Evolutionary conservation across 2,329 filamentous ascomycete species (phyloP), one percentile per base, ranked within the genome.

Genomic region (Rhinocladiella similis): DNA sequence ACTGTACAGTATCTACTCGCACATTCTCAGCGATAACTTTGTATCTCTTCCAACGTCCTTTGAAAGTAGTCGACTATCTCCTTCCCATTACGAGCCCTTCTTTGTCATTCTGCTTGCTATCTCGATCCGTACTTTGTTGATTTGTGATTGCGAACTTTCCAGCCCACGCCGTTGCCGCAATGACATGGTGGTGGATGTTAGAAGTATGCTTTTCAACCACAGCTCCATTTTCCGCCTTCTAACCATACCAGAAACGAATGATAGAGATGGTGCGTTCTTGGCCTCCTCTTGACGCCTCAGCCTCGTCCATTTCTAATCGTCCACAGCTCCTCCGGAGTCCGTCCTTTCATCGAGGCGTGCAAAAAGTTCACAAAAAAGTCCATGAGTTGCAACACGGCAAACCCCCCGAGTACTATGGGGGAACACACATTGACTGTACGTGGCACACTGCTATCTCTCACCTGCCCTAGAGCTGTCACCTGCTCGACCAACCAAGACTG

Each of bases 321-420:
- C 45, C 51, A 27, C 56, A 66, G 63, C 71, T 78, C 54, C 66
- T 77, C 49, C 65, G 69, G 50, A 77, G 74, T 59, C 74, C 72
- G 9, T 61, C 69, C 49, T 78, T 77, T 60, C 75, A 76, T 63
- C 68, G 71, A 38, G 69, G 73, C 63, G 75, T 77, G 43, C 72
- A 74, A 25, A 68, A 66, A 53, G 69, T 77, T 19, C 73, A 77
- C 63, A 71, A 72, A 49, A 71, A 66, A 46, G 65, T 78, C 19
- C 72, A 76, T 61, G 69, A 71, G 51, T 35, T 75, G 18, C 71
- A 70, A 54, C 69, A 77, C 61, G 75, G 75, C 33, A 67, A 72
- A 46, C 70, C 73, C 49, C 72, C 71, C 16, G 73, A 76, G 57
- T 72, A 75, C 53, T 72, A 73, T 67, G 73, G 74, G 57, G 73